These are phyloP conservation scores for Linum usitatissimum DNA, from an alignment of 345 rosid genomes.

Conservation along the genomic window DNA sequence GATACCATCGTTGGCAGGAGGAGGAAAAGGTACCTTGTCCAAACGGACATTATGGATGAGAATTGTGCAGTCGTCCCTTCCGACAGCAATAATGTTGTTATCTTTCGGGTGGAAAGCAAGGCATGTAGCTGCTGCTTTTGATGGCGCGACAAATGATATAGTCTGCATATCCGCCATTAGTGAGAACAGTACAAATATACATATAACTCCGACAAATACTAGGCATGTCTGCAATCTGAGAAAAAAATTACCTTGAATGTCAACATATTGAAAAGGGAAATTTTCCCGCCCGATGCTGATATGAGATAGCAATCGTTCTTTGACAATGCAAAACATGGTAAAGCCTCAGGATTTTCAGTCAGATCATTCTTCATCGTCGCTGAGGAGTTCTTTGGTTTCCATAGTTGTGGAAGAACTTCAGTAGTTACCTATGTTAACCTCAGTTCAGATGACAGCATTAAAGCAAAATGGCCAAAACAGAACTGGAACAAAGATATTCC, in stretches of 20 bases:
- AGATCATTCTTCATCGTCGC: constrained; percentile 28
- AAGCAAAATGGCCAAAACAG: background rate
- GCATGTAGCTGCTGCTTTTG: constrained; percentile 27
- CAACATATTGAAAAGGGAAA: constrained; percentile 32
- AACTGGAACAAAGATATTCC: background rate
- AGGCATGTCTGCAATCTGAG: too few species aligned
- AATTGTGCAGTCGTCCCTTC: constrained; percentile 31
- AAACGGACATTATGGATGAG: constrained; percentile 23
- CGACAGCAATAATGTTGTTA: constrained; percentile 32
- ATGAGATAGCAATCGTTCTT: constrained; percentile 36
- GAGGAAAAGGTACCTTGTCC: constrained; percentile 21
- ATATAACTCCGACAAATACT: background rate
- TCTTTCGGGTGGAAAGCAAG: constrained; percentile 32
- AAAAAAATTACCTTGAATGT: constrained; percentile 23
- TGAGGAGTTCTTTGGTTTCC: constrained; percentile 22
- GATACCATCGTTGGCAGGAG: background rate
- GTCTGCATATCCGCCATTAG: constrained; percentile 8
- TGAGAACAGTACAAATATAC: background rate
- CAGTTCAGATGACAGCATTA: background rate
- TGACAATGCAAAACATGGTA: constrained; percentile 28
- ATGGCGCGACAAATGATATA: constrained; percentile 22
- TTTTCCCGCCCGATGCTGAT: constrained; percentile 36
- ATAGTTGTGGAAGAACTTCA: constrained; percentile 20
- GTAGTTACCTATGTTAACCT: constrained; percentile 25
- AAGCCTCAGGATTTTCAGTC: constrained; percentile 15